Conservation (phyloP, 768 basidiomycete species). For the Rhizopogon vinicolor region DNA sequence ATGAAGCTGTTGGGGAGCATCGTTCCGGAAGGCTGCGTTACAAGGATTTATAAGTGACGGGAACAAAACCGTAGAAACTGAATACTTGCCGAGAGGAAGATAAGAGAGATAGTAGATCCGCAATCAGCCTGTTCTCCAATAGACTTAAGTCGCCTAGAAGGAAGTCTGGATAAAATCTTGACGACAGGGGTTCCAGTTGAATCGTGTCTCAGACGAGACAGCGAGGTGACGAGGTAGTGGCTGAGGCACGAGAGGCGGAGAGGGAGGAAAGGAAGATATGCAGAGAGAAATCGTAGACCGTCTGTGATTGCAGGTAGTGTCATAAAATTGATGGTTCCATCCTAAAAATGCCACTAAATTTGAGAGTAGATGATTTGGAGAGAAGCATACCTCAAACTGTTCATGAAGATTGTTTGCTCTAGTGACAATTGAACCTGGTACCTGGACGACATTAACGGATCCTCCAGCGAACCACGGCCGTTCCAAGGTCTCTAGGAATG, state of each 20-base stretch:
- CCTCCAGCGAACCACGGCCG: conserved; percentile 87
- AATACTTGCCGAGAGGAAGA: conserved; percentile 57
- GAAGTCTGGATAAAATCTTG: conserved; percentile 61
- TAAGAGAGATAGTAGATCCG: conserved; percentile 57
- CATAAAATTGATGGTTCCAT: conserved; percentile 83
- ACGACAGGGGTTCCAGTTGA: conserved; percentile 55
- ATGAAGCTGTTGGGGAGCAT: conserved; percentile 72
- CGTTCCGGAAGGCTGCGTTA: conserved; percentile 53
- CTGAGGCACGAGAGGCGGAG: conserved; percentile 68
- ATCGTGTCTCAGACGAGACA: conserved; percentile 60
- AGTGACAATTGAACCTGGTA: conserved; percentile 68
- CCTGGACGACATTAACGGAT: conserved; percentile 78
- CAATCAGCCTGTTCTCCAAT: conserved; percentile 65
- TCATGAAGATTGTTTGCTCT: conserved; percentile 56
- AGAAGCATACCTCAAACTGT: conserved; percentile 64
- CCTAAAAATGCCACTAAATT: conserved; percentile 37
- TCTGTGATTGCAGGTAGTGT: conserved; percentile 74
- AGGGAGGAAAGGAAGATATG: conserved; percentile 76
- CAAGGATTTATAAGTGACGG: not conserved
- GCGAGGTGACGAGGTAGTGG: conserved; percentile 52
- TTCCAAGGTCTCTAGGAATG: conserved; percentile 53
- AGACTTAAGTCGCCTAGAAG: conserved; percentile 45
- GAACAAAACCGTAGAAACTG: not conserved
- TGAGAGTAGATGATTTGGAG: not conserved
- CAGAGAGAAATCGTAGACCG: conserved; percentile 71